phyloP scores from a whole-genome alignment of 495 filamentous ascomycete genomes.

The Neurospora sp. region DNA sequence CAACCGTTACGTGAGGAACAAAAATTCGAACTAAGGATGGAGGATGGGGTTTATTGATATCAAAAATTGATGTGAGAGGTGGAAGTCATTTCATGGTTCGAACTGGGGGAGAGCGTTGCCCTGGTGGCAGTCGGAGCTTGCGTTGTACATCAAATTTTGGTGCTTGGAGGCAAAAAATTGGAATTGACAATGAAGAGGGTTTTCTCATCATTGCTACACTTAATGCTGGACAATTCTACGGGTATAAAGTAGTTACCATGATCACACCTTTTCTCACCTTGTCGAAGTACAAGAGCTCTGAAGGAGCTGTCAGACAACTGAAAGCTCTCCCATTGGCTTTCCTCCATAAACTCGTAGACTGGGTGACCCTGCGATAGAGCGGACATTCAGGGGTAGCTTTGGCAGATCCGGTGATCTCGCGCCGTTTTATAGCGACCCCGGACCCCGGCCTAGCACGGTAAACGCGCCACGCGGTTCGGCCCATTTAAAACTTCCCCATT shows the following conservation, averaged over 20 bases:
- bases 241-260: background rate
- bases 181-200: background rate
- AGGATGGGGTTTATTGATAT: background rate
- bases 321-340: background rate
- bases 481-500: background rate
- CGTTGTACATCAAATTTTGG: background rate
- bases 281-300: background rate
- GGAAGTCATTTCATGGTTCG: background rate
- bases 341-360: background rate
- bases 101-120: background rate
- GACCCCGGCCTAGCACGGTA: background rate
- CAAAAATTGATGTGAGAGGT: background rate
- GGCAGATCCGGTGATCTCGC: background rate
- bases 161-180: background rate
- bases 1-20: background rate
- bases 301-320: background rate
- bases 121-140: background rate
- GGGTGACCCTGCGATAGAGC: background rate
- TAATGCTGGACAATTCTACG: background rate
- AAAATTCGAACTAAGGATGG: background rate
- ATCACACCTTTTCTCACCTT: background rate
- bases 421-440: background rate
- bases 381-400: background rate
- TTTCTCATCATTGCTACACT: background rate
- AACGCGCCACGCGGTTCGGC: background rate